These are phyloP conservation scores for Rhizophlyctis rosea DNA, from an alignment of 192 early-diverging fungal genomes.

Conservation along the genomic window DNA sequence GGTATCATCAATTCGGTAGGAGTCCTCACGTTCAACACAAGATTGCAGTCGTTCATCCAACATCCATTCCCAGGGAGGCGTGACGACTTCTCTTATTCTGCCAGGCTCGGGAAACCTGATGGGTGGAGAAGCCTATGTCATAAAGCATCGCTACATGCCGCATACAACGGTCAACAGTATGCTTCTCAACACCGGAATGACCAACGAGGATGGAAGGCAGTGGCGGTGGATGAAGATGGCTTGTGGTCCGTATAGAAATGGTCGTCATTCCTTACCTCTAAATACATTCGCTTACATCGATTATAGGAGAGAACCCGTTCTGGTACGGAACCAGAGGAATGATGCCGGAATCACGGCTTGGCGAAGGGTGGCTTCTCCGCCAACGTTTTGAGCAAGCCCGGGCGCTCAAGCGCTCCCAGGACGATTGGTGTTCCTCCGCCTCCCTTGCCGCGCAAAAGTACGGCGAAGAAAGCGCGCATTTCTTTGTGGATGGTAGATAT, in stretches of 20 bases:
- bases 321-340: slow-evolving; percentile 2
- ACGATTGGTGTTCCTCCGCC: slow-evolving; percentile 61
- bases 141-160: slow-evolving; percentile 58
- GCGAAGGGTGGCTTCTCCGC: slow-evolving; percentile 66
- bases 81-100: slow-evolving; percentile 70
- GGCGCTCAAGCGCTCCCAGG: slow-evolving; percentile 39
- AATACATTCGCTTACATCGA: not conserved
- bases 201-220: slow-evolving; percentile 21
- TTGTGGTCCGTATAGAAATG: slow-evolving; percentile 51
- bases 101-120: slow-evolving; percentile 75
- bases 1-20: slow-evolving; percentile 42
- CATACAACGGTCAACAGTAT: slow-evolving; percentile 64
- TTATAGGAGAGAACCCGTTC: slow-evolving; percentile 67
- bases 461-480: slow-evolving; percentile 32
- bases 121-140: slow-evolving; percentile 69
- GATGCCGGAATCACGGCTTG: slow-evolving; percentile 47
- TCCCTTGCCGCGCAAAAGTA: slow-evolving; percentile 18
- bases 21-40: not conserved
- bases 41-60: not conserved
- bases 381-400: slow-evolving; percentile 54
- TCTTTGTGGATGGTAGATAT: slow-evolving; percentile 42
- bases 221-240: slow-evolving; percentile 83
- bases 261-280: not conserved
- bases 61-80: slow-evolving; percentile 62
- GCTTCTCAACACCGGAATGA: slow-evolving; percentile 52